Evolutionary conservation across 176 grass and related monocot genomes (phyloP).

Genomic region (Aegilops bicornis): DNA sequence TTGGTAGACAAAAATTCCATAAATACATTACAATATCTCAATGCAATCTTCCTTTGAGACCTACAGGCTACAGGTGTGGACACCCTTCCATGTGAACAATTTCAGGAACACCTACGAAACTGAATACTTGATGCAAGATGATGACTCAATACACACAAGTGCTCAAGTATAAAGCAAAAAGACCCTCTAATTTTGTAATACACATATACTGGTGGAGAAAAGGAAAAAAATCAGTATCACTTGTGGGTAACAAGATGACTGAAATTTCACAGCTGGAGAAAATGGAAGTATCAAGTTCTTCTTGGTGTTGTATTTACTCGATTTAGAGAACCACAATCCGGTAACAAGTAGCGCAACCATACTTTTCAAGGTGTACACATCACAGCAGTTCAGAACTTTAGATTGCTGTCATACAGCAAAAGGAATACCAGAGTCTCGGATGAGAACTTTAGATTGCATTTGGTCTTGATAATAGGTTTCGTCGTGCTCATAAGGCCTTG

Average conservation of each 20-base stretch:
- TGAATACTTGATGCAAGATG: neutral
- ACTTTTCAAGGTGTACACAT: neutral
- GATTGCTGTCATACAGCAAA: neutral
- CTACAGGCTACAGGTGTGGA: too few species aligned
- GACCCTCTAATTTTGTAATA: too few species aligned
- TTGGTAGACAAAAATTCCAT: constrained; percentile 4
- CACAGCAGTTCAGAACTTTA: neutral
- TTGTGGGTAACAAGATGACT: neutral
- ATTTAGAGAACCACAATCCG: too few species aligned
- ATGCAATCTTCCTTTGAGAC: neutral
- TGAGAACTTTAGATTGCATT: constrained; percentile 39
- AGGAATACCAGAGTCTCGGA: constrained; percentile 28
- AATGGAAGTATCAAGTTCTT: neutral
- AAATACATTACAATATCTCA: neutral
- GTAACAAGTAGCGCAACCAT: too few species aligned
- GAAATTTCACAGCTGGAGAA: neutral
- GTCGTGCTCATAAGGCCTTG: constrained; percentile 41
- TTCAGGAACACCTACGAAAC: neutral
- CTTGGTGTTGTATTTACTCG: too few species aligned
- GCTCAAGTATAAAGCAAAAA: too few species aligned
- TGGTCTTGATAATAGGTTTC: constrained; percentile 45
- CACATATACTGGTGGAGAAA: too few species aligned
- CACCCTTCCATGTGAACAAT: too few species aligned
- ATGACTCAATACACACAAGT: too few species aligned
- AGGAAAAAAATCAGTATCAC: neutral